These are phyloP conservation scores for Cryptosporidium felis DNA, from an alignment of 169 alveolate genomes.

Conservation along the genomic window DNA sequence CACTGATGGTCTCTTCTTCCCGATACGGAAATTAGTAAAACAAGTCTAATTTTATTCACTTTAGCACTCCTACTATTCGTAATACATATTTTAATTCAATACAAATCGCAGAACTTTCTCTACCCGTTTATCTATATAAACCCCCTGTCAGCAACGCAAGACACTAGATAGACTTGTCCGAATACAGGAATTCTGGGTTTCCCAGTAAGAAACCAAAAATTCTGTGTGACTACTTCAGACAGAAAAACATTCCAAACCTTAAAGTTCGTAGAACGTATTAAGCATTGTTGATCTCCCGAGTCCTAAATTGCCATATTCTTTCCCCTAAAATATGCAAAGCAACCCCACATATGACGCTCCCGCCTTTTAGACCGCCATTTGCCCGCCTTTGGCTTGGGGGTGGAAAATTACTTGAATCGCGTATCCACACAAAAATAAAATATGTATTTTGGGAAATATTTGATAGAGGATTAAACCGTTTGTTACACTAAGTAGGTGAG, in stretches of 20 bases:
- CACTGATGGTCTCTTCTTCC: constrained; percentile 75
- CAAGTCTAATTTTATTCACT: not conserved
- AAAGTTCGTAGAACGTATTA: too few relatives aligned
- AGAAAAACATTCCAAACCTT: too few relatives aligned
- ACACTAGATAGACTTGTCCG: too few relatives aligned
- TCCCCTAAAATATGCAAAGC: too few relatives aligned
- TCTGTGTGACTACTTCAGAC: too few relatives aligned
- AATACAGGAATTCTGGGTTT: too few relatives aligned
- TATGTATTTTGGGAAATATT: not conserved
- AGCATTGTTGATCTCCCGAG: too few relatives aligned
- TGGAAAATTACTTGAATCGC: constrained; percentile 53
- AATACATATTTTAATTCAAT: not conserved
- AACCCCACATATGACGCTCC: not conserved
- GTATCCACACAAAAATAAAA: constrained; percentile 42
- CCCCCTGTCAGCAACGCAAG: not conserved
- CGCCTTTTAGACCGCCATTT: constrained; percentile 1
- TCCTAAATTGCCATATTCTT: too few relatives aligned
- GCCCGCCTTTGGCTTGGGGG: constrained; percentile 1
- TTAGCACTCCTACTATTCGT: not conserved
- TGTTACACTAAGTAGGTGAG: too few relatives aligned
- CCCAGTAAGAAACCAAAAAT: too few relatives aligned
- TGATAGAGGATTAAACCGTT: too few relatives aligned
- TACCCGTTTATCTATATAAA: not conserved
- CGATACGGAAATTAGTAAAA: constrained; percentile 8
- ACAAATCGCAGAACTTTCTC: not conserved